Percentiles rank a stretch among this genome's conserved stretches.
Conservation (phyloP, 805 yeast genomes). For the Candida taoyuanica region DNA sequence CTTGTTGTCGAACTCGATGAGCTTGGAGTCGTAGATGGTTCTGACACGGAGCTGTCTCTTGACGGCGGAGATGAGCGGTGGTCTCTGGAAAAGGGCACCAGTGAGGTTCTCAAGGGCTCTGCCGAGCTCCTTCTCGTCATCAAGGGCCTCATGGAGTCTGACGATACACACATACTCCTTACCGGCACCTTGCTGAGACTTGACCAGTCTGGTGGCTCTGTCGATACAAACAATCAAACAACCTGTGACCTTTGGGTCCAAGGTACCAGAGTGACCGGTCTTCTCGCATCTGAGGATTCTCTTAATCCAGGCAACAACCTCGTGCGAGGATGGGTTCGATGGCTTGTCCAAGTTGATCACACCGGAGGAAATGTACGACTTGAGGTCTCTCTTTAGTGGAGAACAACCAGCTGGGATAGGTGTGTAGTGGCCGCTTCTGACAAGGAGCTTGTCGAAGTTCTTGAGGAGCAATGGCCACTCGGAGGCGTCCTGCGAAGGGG, state of each 20-base stretch:
- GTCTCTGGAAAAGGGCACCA: constrained; percentile 98
- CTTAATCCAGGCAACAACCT: constrained; percentile 99
- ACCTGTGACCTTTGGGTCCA: constrained; percentile 98
- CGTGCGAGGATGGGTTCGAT: constrained; percentile 97
- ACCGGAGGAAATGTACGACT: constrained; percentile 87
- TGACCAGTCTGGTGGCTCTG: constrained; percentile 96
- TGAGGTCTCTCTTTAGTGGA: constrained; percentile 90
- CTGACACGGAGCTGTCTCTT: constrained; percentile 98
- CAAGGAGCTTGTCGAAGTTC: constrained; percentile 88
- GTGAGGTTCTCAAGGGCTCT: constrained; percentile 90
- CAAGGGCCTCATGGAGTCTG: constrained; percentile 88
- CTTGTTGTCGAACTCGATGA: constrained; percentile 94
- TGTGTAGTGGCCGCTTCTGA: constrained; percentile 95
- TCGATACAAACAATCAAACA: constrained; percentile 97
- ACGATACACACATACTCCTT: constrained; percentile 98
- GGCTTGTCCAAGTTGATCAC: constrained; percentile 97
- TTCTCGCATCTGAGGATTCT: constrained; percentile 92
- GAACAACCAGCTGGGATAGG: constrained; percentile 96
- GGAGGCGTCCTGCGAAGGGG: constrained; percentile 79
- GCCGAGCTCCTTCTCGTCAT: constrained; percentile 84
- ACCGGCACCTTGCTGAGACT: constrained; percentile 99
- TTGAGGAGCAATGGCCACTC: constrained; percentile 95
- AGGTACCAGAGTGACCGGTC: constrained; percentile 98
- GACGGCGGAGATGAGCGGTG: constrained; percentile 97
- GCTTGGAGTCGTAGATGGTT: constrained; percentile 93